A percentile compares a stretch with the other conserved stretches of the same genome.
Evolutionary conservation across 140 eudicot genomes (phyloP).

Genomic region (Ambrosia hybrid): DNA sequence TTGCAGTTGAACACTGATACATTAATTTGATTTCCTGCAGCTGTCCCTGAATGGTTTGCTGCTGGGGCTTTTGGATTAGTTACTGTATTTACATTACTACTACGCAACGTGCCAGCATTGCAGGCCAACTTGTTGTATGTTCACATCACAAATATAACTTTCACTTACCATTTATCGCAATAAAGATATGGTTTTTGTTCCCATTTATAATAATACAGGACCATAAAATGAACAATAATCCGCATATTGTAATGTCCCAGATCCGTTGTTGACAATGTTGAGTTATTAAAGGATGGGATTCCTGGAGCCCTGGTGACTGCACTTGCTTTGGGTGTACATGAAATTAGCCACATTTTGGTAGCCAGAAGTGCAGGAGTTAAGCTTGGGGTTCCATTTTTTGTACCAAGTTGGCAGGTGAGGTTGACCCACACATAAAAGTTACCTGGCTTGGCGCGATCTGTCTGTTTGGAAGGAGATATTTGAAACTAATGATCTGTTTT

Average conservation of each 20-base stretch:
- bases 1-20: too few relatives aligned
- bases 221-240: constrained; percentile 10
- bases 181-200: not conserved
- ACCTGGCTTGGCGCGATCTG: not conserved
- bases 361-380: constrained; percentile 78
- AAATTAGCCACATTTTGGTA: constrained; percentile 77
- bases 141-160: constrained; percentile 7
- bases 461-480: not conserved
- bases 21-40: constrained; percentile 37
- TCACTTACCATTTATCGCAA: not conserved
- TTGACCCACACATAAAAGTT: constrained; percentile 5
- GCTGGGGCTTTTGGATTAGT: constrained; percentile 95
- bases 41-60: constrained; percentile 99
- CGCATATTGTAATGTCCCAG: constrained; percentile 43
- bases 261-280: constrained; percentile 73
- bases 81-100: constrained; percentile 80
- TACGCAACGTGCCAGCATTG: constrained; percentile 89
- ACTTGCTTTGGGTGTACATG: constrained; percentile 82
- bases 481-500: constrained; percentile 44
- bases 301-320: constrained; percentile 98
- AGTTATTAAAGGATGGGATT: constrained; percentile 77
- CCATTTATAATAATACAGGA: not conserved
- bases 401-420: constrained; percentile 99
- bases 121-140: constrained; percentile 85
- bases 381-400: constrained; percentile 84